Evolutionary conservation across 805 yeast species (phyloP), one percentile per base, ranked within the genome.

Genomic region (Teunomyces atbi): DNA sequence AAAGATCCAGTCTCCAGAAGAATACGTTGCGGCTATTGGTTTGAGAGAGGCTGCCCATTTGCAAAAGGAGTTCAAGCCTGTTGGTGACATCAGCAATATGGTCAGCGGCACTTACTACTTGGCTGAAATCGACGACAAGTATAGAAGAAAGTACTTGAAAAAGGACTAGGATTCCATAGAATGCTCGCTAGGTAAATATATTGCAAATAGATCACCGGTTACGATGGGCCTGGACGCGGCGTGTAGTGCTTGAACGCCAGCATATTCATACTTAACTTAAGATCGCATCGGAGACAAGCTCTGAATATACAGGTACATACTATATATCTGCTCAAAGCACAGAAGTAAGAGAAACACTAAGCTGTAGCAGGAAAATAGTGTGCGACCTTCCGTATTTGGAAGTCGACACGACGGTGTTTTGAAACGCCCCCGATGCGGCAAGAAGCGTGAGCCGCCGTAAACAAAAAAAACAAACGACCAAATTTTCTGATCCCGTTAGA

Each of bases 41-140:
- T 77, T 88, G 57, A 89, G 99, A 77, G 99, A 94, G 75, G 78
- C 81, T 60, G 87, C 92, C 41, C 97, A 92, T 65, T 73, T 89
- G 66, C 79, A 89, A 69, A 89, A 89, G 71, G 71, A 76, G 55
- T 86, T 80, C 76, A 73, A 76, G 65, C 99, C 99, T 57, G 66
- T 74, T 49, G 98, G 98, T 41, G 73, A 84, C 37, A 75, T 82
- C 55, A 96, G 89, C 13, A 73, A 78, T 61, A 71, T 94, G 59
- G 76, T 80, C 48, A 53, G 73, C 20, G 97, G 97, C 45, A 78
- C 89, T 44, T 94, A 88, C 75, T 94, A 92, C 73, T 78, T 94
- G 64, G 79, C 81, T 48, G 80, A 82, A 55, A 76, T 94, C 60
- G 94, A 92, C 69, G 97, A 89, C 65, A 88, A 78, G 73, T 94